These are phyloP conservation scores for Myxozyma kluyveri DNA, from an alignment of 805 yeast genomes.

Conservation along the genomic window DNA sequence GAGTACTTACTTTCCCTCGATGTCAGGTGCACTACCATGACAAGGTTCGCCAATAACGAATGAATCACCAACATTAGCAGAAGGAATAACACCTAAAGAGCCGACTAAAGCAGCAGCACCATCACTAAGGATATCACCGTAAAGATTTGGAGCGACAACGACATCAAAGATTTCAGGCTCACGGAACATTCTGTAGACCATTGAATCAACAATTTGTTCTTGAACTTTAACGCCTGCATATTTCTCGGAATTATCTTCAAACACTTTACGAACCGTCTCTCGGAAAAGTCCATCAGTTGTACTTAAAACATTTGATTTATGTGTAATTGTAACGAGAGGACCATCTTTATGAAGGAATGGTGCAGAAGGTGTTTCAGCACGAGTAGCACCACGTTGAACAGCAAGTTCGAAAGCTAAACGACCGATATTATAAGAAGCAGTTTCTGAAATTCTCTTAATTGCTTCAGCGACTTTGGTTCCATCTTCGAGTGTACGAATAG, in stretches of 20 bases:
- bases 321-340: constrained; percentile 87
- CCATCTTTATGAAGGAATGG: constrained; percentile 46
- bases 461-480: constrained; percentile 96
- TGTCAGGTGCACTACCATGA: constrained; percentile 99
- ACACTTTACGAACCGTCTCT: constrained; percentile 69
- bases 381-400: constrained; percentile 76
- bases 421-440: constrained; percentile 82
- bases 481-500: constrained; percentile 55
- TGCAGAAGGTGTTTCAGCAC: constrained; percentile 47
- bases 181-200: constrained; percentile 98
- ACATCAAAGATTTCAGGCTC: constrained; percentile 97
- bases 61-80: constrained; percentile 94
- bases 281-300: constrained; percentile 94
- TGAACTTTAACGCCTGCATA: constrained; percentile 63
- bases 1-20: constrained; percentile 82
- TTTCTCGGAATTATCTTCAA: constrained; percentile 51
- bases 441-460: constrained; percentile 89
- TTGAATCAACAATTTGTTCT: constrained; percentile 97
- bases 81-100: constrained; percentile 95
- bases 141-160: constrained; percentile 96
- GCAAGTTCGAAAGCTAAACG: constrained; percentile 91
- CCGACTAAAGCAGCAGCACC: constrained; percentile 99
- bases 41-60: constrained; percentile 99
- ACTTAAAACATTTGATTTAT: constrained; percentile 91
- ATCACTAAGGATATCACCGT: constrained; percentile 94